A percentile compares a stretch with the other conserved stretches of the same genome.
phyloP scores from a whole-genome alignment of 345 rosid species.

The thale cress (Arabidopsis thaliana) region TAIR10.1 NC_003076.8:19017501-19018000 shows the following conservation, averaged over 20 bases:
- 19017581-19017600: neutral
- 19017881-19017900: too few species aligned
- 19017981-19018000: neutral
- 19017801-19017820: neutral
- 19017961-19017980: neutral
- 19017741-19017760: neutral
- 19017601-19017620: conserved; percentile 13
- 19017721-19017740: neutral
- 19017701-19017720: conserved; percentile 1
- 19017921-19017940: neutral
- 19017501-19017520: neutral
- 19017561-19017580: neutral
- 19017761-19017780: neutral
- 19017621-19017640: neutral
- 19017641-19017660: neutral
- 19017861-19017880: too few species aligned
- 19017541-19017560: neutral
- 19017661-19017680: neutral
- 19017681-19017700: neutral
- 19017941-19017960: neutral
- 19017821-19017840: neutral
- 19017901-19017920: neutral
- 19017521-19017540: neutral
- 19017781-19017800: neutral
- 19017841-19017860: neutral